phyloP scores from a whole-genome alignment of 163 green algal species.

The Scenedesmus sp. region DNA sequence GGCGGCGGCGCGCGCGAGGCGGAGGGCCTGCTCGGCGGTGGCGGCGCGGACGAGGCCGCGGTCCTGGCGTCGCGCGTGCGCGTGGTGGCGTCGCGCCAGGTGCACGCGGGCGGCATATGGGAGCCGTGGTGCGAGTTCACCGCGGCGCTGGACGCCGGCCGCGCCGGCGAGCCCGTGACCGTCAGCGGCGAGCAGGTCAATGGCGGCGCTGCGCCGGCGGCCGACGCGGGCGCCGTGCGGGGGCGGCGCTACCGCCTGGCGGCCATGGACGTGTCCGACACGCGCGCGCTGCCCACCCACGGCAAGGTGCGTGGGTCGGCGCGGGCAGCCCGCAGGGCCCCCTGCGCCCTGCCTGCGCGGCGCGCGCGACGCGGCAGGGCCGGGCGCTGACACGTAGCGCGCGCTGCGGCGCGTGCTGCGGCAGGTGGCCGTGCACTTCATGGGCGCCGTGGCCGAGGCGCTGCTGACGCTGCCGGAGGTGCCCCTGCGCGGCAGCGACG shows the following conservation, averaged over 20 bases:
- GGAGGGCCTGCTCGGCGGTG: slow-evolving; percentile 15
- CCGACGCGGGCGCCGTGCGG: slow-evolving; percentile 38
- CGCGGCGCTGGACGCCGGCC: slow-evolving; percentile 54
- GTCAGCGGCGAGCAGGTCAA: slow-evolving; percentile 34
- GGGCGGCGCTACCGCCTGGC: slow-evolving; percentile 67
- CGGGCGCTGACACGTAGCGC: neutral
- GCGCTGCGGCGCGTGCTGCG: neutral
- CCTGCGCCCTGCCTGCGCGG: neutral
- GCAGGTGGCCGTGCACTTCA: slow-evolving; percentile 51
- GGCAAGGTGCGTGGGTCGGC: slow-evolving; percentile 56
- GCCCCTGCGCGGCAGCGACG: slow-evolving; percentile 45
- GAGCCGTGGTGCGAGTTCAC: slow-evolving; percentile 69
- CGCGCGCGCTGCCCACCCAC: slow-evolving; percentile 57
- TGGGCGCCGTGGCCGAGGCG: slow-evolving; percentile 58
- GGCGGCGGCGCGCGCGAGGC: neutral
- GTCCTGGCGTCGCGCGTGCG: slow-evolving; percentile 24
- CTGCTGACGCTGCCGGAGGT: slow-evolving; percentile 73
- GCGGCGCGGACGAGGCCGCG: slow-evolving; percentile 18
- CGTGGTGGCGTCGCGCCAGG: slow-evolving; percentile 48
- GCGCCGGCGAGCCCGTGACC: slow-evolving; percentile 61
- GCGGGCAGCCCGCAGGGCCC: neutral
- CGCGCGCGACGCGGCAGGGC: neutral
- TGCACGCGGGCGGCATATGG: slow-evolving; percentile 59
- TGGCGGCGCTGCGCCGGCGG: slow-evolving; percentile 49
- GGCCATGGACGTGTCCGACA: slow-evolving; percentile 39